Conservation (phyloP, 371 early-diverging fungal species). For the Apophysomyces sp. region DNA sequence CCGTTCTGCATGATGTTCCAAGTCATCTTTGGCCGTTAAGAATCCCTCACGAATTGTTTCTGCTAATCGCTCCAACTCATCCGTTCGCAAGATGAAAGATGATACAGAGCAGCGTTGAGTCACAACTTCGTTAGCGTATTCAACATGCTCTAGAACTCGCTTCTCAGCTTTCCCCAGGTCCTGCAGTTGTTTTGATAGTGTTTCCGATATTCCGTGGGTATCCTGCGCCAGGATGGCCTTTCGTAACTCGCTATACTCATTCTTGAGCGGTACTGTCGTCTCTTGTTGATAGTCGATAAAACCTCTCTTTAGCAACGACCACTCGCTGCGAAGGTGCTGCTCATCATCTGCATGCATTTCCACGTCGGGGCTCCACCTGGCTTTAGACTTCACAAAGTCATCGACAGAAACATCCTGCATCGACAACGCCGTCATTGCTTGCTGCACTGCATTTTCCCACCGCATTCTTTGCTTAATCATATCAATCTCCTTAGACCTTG, state of each 20-base stretch:
- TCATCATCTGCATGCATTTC: constrained; percentile 21
- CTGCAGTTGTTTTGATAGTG: constrained; percentile 24
- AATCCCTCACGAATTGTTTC: constrained; percentile 33
- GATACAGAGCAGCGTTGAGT: constrained; percentile 20
- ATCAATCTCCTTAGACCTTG: constrained; percentile 27
- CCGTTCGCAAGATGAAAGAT: constrained; percentile 13
- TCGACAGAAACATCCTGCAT: constrained; percentile 16
- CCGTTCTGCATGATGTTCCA: background rate
- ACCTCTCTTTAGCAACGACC: constrained; percentile 2
- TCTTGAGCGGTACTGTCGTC: background rate
- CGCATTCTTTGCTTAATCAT: constrained; percentile 21
- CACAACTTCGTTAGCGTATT: constrained; percentile 22
- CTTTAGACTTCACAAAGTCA: constrained; percentile 32
- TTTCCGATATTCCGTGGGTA: constrained; percentile 24
- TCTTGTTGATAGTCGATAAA: background rate
- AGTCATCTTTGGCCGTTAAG: constrained; percentile 5
- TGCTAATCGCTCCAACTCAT: constrained; percentile 26
- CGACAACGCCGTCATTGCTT: constrained; percentile 13
- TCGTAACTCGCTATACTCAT: constrained; percentile 5
- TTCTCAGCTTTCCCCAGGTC: constrained; percentile 13
- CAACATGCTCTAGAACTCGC: constrained; percentile 10
- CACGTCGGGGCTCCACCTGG: constrained; percentile 30
- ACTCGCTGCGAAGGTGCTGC: constrained; percentile 14
- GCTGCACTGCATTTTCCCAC: constrained; percentile 26
- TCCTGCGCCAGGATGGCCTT: constrained; percentile 5